Evolutionary conservation across 495 filamentous ascomycete species (phyloP), one percentile per base, ranked within the genome.

Genomic region (Delitschia confertaspora): DNA sequence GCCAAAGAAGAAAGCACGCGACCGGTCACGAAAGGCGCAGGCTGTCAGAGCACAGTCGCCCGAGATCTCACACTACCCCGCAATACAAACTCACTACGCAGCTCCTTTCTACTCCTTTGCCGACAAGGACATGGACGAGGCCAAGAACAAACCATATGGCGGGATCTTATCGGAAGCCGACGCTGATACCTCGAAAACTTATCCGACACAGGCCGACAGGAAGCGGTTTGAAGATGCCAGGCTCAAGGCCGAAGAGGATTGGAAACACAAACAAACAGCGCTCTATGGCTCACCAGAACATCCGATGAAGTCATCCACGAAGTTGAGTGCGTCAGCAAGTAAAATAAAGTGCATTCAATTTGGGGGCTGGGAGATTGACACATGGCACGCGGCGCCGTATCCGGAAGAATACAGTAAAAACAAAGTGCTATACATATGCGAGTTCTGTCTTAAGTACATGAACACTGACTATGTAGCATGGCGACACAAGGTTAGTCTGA

Each of bases 361-460:
- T 65, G 91, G 93, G 20, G 85, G 85, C 29, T 91, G 82, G 65
- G 89, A 96, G 59, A 96, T 98, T 55, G 93, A 98, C 63, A 96
- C 88, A 17, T 96, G 91, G 91, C 95, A 98, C 64, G 88, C 93
- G n/a, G 89, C 91, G 19, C 91, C 91, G 14, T 98, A 98, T 57
- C 91, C 91, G 0, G 91, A 95, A 61, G 91, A 98, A 63, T 98
- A 96, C 67, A 95, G 87, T 56, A 79, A 86, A 52, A 95, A 96
- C 58, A 80, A 80, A 24, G 82, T 94, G 14, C 78, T 98, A 11
- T 95, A 93, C 64, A 95, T 98, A 51, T 98, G 91, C 69, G 93
- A 98, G 60, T 98, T 95, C 62, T 98, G 91, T 60, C 70, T 98
- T 33, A 96, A 96, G 61, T 98, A 98, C 67, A 95, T 98, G 88